phyloP scores from a whole-genome alignment of 2,329 filamentous ascomycete genomes.

The Beauveria pseudobassiana region DNA sequence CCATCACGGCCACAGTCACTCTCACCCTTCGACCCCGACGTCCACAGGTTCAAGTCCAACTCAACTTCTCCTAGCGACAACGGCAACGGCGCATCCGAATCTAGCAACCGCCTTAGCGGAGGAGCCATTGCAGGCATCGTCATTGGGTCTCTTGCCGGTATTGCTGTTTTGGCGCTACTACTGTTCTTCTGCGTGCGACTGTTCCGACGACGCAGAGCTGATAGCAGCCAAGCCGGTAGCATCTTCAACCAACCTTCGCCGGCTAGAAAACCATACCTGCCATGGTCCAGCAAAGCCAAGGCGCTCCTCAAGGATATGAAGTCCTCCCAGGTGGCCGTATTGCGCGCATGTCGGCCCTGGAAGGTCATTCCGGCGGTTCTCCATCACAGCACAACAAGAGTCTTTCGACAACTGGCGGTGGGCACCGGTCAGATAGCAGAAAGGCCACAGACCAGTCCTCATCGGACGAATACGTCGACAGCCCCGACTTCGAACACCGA shows the following conservation, averaged over 20 bases:
- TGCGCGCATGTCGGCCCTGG: conserved; percentile 89
- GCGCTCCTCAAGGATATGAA: conserved; percentile 53
- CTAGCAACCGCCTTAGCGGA: conserved; percentile 49
- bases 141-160: conserved; percentile 67
- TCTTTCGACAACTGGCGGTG: conserved; percentile 19
- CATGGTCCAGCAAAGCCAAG: conserved; percentile 26
- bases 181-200: conserved; percentile 57
- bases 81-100: conserved; percentile 19
- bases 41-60: conserved; percentile 31
- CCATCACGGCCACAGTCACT: conserved; percentile 61
- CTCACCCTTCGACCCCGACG: conserved; percentile 37
- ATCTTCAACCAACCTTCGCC: conserved; percentile 88
- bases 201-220: conserved; percentile 37
- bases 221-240: conserved; percentile 57
- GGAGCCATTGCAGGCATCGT: conserved; percentile 88
- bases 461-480: conserved; percentile 65
- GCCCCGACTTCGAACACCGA: conserved; percentile 60
- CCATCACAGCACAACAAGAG: conserved; percentile 44
- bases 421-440: conserved; percentile 32
- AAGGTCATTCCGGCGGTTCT: conserved; percentile 61
- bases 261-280: conserved; percentile 39
- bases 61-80: conserved; percentile 21
- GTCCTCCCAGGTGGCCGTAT: conserved; percentile 82
- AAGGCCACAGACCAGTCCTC: conserved; percentile 52
- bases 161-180: conserved; percentile 60